Evolutionary conservation across 768 basidiomycete genomes (phyloP), one percentile per base, ranked within the genome.

Genomic region (Serendipita vermifera): DNA sequence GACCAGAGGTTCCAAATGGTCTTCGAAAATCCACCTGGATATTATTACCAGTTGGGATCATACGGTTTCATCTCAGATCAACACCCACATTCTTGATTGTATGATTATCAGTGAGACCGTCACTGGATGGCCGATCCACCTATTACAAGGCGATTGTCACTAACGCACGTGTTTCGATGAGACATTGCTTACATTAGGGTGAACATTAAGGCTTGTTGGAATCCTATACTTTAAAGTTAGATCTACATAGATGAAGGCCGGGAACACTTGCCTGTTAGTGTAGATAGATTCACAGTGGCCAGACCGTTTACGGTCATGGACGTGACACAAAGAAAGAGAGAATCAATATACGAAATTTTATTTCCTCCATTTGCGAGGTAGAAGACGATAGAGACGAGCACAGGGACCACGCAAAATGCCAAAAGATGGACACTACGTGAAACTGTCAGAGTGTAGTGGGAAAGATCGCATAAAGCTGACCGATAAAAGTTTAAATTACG

Each of bases 251-350:
- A 26, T 43, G 14, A 22, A 26, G 26, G 14, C 35, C 9, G 35
- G 9, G 35, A 36, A n/a, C 41, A 43, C 20, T 26, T 22, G 26
- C 41, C 69, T 2, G 84, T 87, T 67, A 87, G 68, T 53, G 71
- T 68, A 63, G 83, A 84, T 63, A 86, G 64, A 65, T 87, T 79
- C 57, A 86, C 73, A 5, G 85, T 80, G 53, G 76, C 75, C 38
- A 85, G 71, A n/a, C 86, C 86, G 14, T 81, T 87, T 56, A 86
- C 82, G 3, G 82, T 81, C 73, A 89, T 80, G 13, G 85, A 79
- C 66, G 81, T 85, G 64, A 87, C 78, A 57, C 79, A 85, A 67
- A 78, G 79, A 73, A 81, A 92, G 32, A 91, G 75, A 3, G 80
- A 75, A 64, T 92, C 89, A 65, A 88, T 73, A 66, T 86, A 92